A percentile compares a stretch with the other conserved stretches of the same genome.
These are phyloP conservation scores for Nepenthes gracilis DNA, from an alignment of 148 eudicot species.

Conservation along the genomic window DNA sequence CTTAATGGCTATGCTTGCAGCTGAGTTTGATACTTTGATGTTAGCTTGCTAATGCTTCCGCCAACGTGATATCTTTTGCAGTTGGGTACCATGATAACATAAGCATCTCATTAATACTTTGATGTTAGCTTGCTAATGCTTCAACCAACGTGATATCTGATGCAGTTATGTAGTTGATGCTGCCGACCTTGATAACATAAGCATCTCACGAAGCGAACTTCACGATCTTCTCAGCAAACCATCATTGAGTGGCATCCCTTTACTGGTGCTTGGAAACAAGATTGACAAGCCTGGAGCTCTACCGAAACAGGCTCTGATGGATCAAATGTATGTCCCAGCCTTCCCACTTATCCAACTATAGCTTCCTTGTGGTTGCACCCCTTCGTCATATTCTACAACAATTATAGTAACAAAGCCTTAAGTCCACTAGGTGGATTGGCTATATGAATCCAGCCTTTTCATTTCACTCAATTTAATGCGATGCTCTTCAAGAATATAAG, in stretches of 20 bases:
- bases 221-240: constrained; percentile 86
- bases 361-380: not conserved
- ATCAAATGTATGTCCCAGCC: constrained; percentile 59
- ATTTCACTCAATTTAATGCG: no score
- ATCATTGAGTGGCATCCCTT: constrained; percentile 79
- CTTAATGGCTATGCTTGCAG: no score
- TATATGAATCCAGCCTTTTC: no score
- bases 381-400: not conserved
- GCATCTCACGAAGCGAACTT: constrained; percentile 79
- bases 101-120: constrained; percentile 31
- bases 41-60: constrained; percentile 2
- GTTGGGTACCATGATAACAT: constrained; percentile 59
- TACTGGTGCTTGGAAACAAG: constrained; percentile 92
- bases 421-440: no score
- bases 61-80: not conserved
- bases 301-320: constrained; percentile 64
- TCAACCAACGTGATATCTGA: constrained; percentile 1
- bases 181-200: constrained; percentile 85
- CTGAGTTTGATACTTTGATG: not conserved
- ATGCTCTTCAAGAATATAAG: no score
- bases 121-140: constrained; percentile 3
- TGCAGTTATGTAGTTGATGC: constrained; percentile 96
- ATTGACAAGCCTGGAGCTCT: constrained; percentile 78
- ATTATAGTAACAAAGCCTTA: no score
- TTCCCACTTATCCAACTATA: not conserved